phyloP scores from a whole-genome alignment of 257 asterid genomes.

The Mitragyna speciosa region DNA sequence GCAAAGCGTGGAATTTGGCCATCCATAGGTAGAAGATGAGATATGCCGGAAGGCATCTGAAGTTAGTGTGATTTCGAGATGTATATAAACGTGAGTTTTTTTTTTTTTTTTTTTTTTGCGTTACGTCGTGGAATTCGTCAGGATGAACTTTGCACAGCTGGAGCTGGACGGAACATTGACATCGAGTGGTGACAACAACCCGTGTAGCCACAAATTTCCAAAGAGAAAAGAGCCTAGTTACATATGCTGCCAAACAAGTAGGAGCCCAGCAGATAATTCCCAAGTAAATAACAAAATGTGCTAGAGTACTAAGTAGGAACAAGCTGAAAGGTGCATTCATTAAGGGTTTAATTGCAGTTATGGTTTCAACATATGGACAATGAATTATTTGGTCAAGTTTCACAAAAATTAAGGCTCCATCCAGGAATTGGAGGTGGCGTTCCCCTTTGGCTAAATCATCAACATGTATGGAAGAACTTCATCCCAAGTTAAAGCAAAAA shows the following conservation, averaged over 20 bases:
- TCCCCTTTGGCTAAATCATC: no score
- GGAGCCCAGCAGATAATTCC: not conserved
- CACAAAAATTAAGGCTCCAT: no score
- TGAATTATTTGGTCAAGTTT: no score
- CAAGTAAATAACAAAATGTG: not conserved
- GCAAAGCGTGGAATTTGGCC: not conserved
- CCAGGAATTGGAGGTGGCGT: no score
- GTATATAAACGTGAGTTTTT: not conserved
- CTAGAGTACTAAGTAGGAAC: not conserved
- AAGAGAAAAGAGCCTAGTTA: not conserved
- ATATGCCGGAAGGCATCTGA: not conserved
- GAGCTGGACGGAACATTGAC: not conserved
- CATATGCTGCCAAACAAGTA: slow-evolving; percentile 1
- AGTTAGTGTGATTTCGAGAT: not conserved
- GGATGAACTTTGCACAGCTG: not conserved
- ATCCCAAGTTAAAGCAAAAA: no score
- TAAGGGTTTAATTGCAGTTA: not conserved
- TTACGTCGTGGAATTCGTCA: not conserved
- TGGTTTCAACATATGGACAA: not conserved
- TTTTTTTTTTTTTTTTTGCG: not conserved
- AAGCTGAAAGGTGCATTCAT: not conserved
- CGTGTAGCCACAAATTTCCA: not conserved
- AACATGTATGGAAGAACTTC: no score
- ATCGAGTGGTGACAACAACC: not conserved
- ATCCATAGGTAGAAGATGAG: not conserved